phyloP scores from a whole-genome alignment of 495 filamentous ascomycete species.

The Penicillium odoratum region DNA sequence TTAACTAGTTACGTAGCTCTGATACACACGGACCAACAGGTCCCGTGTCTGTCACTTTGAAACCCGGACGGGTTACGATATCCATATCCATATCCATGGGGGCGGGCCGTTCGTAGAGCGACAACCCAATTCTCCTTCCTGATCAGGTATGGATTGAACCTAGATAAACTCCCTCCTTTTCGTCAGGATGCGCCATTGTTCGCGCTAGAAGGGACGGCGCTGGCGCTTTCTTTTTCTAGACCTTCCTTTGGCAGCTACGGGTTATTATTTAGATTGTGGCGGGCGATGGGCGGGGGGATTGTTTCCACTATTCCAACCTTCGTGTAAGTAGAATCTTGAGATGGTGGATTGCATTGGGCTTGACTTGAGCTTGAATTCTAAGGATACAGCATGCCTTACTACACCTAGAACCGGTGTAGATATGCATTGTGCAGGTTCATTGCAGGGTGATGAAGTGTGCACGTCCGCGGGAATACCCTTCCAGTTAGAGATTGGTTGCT shows the following conservation, averaged over 20 bases:
- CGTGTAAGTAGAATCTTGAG: background rate
- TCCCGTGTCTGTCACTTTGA: background rate
- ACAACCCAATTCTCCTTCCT: constrained; percentile 14
- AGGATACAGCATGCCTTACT: too few species aligned
- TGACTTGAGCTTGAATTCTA: too few species aligned
- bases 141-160: constrained; percentile 7
- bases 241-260: constrained; percentile 6
- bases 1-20: background rate
- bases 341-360: background rate
- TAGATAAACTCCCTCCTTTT: background rate
- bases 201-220: constrained; percentile 10
- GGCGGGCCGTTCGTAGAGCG: background rate
- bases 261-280: constrained; percentile 7
- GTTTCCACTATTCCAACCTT: background rate
- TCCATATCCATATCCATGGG: background rate
- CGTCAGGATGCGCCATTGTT: background rate
- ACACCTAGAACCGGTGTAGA: background rate
- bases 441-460: constrained; percentile 10
- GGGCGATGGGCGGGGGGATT: background rate
- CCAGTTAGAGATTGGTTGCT: constrained; percentile 1
- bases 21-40: background rate
- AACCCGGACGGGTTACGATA: background rate
- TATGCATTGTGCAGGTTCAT: background rate
- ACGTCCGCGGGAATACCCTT: background rate
- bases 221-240: constrained; percentile 9